Evolutionary conservation across 169 alveolate species (phyloP).

Genomic region (Eimeria acervulina): DNA sequence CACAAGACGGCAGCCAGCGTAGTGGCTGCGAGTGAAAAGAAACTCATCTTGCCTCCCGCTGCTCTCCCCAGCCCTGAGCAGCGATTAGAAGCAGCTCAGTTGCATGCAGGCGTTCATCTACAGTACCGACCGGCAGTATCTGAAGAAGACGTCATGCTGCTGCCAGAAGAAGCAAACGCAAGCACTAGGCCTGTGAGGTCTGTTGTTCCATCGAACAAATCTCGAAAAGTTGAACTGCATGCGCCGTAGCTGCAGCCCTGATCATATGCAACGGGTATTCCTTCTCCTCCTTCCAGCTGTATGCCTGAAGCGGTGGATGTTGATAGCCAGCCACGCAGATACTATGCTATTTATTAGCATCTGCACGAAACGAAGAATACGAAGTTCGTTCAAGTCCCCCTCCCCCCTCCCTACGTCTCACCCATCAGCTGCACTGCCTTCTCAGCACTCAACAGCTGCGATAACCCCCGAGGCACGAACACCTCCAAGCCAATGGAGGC

Average conservation of each 20-base stretch:
- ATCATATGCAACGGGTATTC: slow-evolving; percentile 93
- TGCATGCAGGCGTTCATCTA: background rate
- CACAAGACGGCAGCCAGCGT: slow-evolving; percentile 93
- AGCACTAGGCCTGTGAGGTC: slow-evolving; percentile 78
- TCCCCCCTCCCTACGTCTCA: no score
- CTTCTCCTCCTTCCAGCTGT: slow-evolving; percentile 88
- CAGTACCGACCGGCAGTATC: slow-evolving; percentile 31
- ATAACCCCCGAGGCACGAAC: slow-evolving; percentile 88
- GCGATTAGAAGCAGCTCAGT: background rate
- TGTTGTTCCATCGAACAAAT: slow-evolving; percentile 75
- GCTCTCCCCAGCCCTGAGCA: slow-evolving; percentile 58
- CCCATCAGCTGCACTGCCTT: slow-evolving; percentile 92
- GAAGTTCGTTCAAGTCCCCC: no score
- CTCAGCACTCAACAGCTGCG: slow-evolving; percentile 90
- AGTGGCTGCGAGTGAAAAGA: slow-evolving; percentile 91
- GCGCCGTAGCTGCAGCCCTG: slow-evolving; percentile 90
- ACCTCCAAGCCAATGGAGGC: slow-evolving; percentile 94
- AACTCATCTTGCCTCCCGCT: slow-evolving; percentile 65
- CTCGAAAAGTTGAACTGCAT: slow-evolving; percentile 87
- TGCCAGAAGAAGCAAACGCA: slow-evolving; percentile 47
- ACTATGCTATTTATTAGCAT: no score
- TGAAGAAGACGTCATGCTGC: background rate
- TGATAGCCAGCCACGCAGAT: no score
- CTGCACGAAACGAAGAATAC: no score
- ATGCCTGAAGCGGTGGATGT: slow-evolving; percentile 55